A percentile compares a stretch with the other conserved stretches of the same genome.
phyloP scores from a whole-genome alignment of 2,329 filamentous ascomycete species.

The Exophiala dermatitidis region DNA sequence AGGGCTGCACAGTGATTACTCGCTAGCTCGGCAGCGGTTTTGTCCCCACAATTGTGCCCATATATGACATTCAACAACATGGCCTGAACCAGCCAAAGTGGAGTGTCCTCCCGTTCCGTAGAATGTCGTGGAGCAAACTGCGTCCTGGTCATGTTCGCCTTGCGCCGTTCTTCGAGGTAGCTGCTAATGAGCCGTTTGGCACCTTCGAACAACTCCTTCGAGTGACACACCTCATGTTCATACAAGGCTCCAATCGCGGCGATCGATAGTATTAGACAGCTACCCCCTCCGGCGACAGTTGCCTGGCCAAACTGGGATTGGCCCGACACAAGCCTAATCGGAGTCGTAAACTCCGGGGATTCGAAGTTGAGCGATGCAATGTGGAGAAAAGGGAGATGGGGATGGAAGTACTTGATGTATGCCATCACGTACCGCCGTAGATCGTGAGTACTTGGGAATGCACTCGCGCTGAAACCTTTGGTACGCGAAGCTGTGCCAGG shows the following conservation, averaged over 20 bases:
- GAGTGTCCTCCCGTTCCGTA: constrained; percentile 50
- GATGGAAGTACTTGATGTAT: constrained; percentile 88
- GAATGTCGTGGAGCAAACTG: constrained; percentile 37
- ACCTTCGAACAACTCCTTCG: constrained; percentile 80
- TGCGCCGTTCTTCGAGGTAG: constrained; percentile 84
- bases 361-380: constrained; percentile 88
- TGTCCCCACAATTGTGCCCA: constrained; percentile 89
- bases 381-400: constrained; percentile 90
- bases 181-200: constrained; percentile 93
- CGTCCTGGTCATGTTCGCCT: constrained; percentile 67
- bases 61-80: constrained; percentile 97
- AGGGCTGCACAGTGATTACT: constrained; percentile 86
- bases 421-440: constrained; percentile 84
- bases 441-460: constrained; percentile 72
- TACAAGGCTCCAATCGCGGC: constrained; percentile 81
- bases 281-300: constrained; percentile 64
- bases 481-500: constrained; percentile 35
- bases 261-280: constrained; percentile 81
- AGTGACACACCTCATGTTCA: constrained; percentile 71
- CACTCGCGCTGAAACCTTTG: constrained; percentile 40
- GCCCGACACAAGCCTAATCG: constrained; percentile 51
- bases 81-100: constrained; percentile 90
- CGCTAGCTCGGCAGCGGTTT: constrained; percentile 82
- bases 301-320: constrained; percentile 47
- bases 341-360: constrained; percentile 58